Percentiles rank a stretch among this genome's conserved stretches.
Conservation (phyloP, 768 basidiomycete genomes). For the Nidularia pulvinata region DNA sequence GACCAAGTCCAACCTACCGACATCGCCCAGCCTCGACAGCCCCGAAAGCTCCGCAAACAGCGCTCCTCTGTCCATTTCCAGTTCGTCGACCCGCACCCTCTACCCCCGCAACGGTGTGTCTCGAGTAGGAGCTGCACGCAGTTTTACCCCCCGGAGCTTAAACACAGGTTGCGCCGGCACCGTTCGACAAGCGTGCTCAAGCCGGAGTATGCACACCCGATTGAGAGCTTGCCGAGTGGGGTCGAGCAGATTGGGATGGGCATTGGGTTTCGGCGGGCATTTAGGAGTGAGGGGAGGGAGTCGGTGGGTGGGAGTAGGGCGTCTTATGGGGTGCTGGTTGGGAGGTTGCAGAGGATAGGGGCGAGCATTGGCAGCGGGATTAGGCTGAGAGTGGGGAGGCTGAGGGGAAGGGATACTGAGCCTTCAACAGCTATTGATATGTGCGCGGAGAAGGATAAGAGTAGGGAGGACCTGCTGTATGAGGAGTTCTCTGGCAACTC, state of each 20-base stretch:
- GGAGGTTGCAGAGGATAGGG: neutral
- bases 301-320: neutral
- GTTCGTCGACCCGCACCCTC: neutral
- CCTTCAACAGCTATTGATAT: too few species aligned
- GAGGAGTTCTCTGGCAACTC: too few species aligned
- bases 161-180: conserved; percentile 14
- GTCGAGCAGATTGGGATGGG: conserved; percentile 49
- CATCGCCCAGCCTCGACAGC: conserved; percentile 14
- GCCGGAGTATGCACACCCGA: conserved; percentile 17
- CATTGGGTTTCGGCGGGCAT: conserved; percentile 39
- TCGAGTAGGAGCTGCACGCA: too few species aligned
- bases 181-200: conserved; percentile 30
- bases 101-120: conserved; percentile 6
- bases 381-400: too few species aligned
- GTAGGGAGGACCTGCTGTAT: too few species aligned
- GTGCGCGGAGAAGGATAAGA: too few species aligned
- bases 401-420: too few species aligned
- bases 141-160: too few species aligned
- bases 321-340: neutral
- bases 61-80: conserved; percentile 27
- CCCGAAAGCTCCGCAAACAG: conserved; percentile 35
- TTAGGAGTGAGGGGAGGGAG: neutral
- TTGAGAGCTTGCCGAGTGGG: conserved; percentile 38
- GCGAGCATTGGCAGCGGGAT: neutral
- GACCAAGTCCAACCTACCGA: conserved; percentile 5